Base-by-base conservation (phyloP, 2,329 filamentous ascomycete species). In the Zasmidium angulare region DNA sequence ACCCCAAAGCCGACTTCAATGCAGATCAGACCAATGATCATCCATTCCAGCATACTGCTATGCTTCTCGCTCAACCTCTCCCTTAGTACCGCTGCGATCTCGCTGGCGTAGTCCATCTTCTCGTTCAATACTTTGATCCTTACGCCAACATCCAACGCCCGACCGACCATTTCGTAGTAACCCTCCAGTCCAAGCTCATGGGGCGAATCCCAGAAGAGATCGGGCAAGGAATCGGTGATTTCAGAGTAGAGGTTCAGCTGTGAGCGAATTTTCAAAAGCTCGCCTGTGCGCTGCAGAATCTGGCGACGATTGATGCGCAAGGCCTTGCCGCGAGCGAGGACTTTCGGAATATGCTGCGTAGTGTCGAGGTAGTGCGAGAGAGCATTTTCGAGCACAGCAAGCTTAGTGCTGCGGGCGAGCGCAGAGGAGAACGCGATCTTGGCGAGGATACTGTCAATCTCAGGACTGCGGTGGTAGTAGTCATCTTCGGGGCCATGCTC, bases 391-490 rank as follows among this genome's bases (percentile, higher is more conserved):
- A 99, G 84, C 2, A 96, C 91, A 40, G 92, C 93, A 12, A 99
- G 84, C 75, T 98, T 98, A 4, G 95, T 97, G 69, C 89, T 95
- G 55, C 95, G 85, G 3, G 95, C 93, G 10, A 99, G 84, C 1
- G 93, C 93, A 0, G 92, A 97, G 0, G 93, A 97, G 75, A 98
- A 98, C 47, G 95, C 95, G 63, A 98, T 93, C 73, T 98, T 97
- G 67, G 93, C 92, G 14, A 97, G 82, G 1, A 93, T 90, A 0
- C 82, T 84, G 66, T 87, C 83, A 29, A 84, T 63, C 51, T 69
- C 65, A 21, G 59, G 64, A 24, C 52, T 60, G 10, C 55, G 49
- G n/a, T 43, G 9, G 36, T 43, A 19, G n/a, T 9, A 43, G 9
- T 65, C 56, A 23, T 50, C 56, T 20, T 59, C 52, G 14, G 26